Conservation (phyloP, 1,284 basidiomycete species). For the Hymenochaete sp. region DNA sequence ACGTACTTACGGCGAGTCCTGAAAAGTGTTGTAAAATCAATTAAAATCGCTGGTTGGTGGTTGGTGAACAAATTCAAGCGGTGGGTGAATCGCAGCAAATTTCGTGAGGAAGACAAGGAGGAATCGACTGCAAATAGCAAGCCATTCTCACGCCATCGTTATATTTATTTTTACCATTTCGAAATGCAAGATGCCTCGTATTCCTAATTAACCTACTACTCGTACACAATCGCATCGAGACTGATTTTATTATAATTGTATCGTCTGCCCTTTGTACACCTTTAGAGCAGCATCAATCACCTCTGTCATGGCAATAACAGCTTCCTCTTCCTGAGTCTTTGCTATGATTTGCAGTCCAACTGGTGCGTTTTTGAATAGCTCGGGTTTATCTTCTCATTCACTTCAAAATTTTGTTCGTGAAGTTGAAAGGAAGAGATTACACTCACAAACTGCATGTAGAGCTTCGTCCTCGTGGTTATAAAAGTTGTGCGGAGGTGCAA, state of each 20-base stretch:
- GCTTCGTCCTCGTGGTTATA: conserved; percentile 29
- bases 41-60: too few relatives aligned
- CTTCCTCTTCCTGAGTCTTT: conserved; percentile 35
- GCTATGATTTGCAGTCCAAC: conserved; percentile 37
- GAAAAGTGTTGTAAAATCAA: too few relatives aligned
- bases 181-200: too few relatives aligned
- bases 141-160: too few relatives aligned
- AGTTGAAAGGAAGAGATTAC: not conserved
- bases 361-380: conserved; percentile 32
- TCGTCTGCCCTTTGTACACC: conserved; percentile 1
- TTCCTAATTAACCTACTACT: too few relatives aligned
- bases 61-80: too few relatives aligned
- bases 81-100: too few relatives aligned
- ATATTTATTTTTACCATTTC: too few relatives aligned
- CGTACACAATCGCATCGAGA: not conserved
- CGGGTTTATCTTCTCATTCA: conserved; percentile 28
- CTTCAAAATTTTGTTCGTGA: not conserved
- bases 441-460: conserved; percentile 32
- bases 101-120: too few relatives aligned
- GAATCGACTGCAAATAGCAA: too few relatives aligned
- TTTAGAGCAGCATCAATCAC: conserved; percentile 21
- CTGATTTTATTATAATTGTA: not conserved
- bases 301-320: conserved; percentile 28
- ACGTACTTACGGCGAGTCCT: too few relatives aligned
- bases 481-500: conserved; percentile 21